Conservation (phyloP, 257 asterid genomes). For the Rubia yunnanensis region DNA sequence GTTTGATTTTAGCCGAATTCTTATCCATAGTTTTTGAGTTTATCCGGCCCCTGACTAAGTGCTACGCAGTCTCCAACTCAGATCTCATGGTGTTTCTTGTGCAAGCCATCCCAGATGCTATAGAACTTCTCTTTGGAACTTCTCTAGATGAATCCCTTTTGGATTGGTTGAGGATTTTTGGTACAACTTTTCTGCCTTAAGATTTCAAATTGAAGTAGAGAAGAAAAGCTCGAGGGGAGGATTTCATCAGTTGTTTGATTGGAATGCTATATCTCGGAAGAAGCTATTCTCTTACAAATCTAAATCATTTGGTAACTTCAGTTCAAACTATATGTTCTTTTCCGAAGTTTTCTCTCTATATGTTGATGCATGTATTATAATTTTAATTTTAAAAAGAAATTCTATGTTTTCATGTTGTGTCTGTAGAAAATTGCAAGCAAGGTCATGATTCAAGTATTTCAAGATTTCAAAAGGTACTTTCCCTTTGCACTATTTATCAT, state of each 20-base stretch:
- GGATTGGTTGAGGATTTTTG: constrained; percentile 14
- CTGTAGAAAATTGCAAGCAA: constrained; percentile 53
- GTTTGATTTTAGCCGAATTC: no score
- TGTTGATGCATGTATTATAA: constrained; percentile 1
- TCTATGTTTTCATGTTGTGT: constrained; percentile 9
- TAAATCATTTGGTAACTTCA: constrained; percentile 54
- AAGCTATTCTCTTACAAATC: constrained; percentile 77
- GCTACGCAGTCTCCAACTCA: no score
- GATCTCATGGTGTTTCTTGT: no score
- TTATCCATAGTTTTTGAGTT: no score
- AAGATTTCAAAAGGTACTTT: constrained; percentile 52
- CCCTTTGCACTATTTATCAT: constrained; percentile 5
- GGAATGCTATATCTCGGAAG: constrained; percentile 85
- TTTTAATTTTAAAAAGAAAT: constrained; percentile 1
- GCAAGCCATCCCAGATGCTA: no score
- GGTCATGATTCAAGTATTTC: constrained; percentile 41
- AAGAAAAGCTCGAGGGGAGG: constrained; percentile 75
- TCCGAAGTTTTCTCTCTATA: constrained; percentile 1
- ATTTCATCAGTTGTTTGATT: constrained; percentile 84
- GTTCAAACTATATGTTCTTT: neutral
- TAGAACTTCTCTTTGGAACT: no score
- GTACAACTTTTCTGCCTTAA: constrained; percentile 13
- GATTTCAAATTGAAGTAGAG: constrained; percentile 68
- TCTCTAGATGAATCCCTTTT: constrained; percentile 34
- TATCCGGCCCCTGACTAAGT: no score